Evolutionary conservation across 108 stramenopile species (phyloP).

Genomic region (Aurantiochytrium sp.): DNA sequence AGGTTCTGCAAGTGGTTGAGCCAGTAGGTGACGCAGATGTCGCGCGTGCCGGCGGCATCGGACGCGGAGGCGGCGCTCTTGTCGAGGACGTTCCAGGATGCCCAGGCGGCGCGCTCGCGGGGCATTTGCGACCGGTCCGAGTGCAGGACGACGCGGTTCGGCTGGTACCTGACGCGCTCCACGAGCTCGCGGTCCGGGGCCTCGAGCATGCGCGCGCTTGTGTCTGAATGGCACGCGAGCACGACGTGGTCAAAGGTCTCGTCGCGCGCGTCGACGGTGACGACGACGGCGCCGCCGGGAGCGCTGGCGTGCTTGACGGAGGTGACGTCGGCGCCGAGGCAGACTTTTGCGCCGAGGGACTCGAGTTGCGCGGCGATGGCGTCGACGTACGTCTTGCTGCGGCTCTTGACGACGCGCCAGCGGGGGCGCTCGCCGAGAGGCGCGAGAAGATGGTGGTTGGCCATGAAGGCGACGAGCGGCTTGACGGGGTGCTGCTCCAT

Average conservation of each 20-base stretch:
- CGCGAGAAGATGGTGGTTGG: constrained; percentile 91
- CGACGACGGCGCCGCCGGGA: too few species aligned
- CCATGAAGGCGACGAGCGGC: constrained; percentile 78
- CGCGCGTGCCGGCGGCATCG: not conserved
- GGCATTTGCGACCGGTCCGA: constrained; percentile 86
- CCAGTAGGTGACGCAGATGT: constrained; percentile 84
- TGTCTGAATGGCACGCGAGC: constrained; percentile 85
- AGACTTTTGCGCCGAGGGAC: constrained; percentile 56
- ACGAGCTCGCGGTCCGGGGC: constrained; percentile 32
- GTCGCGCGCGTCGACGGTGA: constrained; percentile 40
- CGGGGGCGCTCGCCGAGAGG: constrained; percentile 61
- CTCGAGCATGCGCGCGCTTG: constrained; percentile 59
- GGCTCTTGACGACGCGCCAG: constrained; percentile 76
- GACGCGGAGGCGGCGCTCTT: constrained; percentile 29
- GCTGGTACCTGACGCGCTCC: constrained; percentile 57
- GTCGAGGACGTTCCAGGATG: constrained; percentile 88
- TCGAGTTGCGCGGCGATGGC: constrained; percentile 53
- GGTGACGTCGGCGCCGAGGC: constrained; percentile 55
- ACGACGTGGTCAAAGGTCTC: constrained; percentile 72
- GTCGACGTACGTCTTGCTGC: constrained; percentile 71
- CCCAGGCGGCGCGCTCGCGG: constrained; percentile 70
- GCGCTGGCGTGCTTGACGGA: too few species aligned
- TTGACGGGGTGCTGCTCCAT: constrained; percentile 74
- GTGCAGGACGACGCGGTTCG: constrained; percentile 84
- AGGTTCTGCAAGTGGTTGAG: constrained; percentile 82